Percentiles rank a stretch among this genome's conserved stretches.
phyloP scores from a whole-genome alignment of 2,329 filamentous ascomycete genomes.

The Decorospora gaudefroyi region DNA sequence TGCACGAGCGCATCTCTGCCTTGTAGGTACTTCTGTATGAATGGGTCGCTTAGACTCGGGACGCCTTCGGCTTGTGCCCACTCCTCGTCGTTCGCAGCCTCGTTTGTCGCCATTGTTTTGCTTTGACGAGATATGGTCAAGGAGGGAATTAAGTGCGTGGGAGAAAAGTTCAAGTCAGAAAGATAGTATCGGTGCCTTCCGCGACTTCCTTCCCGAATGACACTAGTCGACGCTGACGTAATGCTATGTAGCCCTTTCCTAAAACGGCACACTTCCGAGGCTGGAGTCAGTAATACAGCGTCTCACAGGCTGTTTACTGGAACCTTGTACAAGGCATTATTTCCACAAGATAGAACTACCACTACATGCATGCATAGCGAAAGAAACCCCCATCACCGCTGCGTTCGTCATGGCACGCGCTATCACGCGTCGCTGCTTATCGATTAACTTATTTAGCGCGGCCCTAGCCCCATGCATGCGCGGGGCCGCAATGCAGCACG shows the following conservation, averaged over 20 bases:
- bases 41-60: conserved; percentile 63
- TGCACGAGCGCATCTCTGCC: conserved; percentile 76
- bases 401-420: conserved; percentile 10
- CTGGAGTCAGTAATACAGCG: too few relatives aligned
- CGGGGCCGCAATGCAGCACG: conserved; percentile 22
- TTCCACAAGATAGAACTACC: too few relatives aligned
- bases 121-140: neutral
- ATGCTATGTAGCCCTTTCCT: conserved; percentile 7
- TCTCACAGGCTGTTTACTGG: too few relatives aligned
- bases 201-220: conserved; percentile 27
- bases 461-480: conserved; percentile 15
- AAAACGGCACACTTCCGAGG: too few relatives aligned
- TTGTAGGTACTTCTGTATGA: conserved; percentile 79
- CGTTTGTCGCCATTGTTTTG: conserved; percentile 29
- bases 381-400: too few relatives aligned
- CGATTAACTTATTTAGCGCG: conserved; percentile 30
- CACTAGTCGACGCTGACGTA: conserved; percentile 31
- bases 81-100: conserved; percentile 38
- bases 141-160: neutral
- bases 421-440: conserved; percentile 25
- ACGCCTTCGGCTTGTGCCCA: conserved; percentile 51
- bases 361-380: too few relatives aligned
- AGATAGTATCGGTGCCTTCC: conserved; percentile 22
- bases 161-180: conserved; percentile 4
- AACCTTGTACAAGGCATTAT: too few relatives aligned